Percentiles rank a stretch among this genome's conserved stretches.
Evolutionary conservation across 306 rosid genomes (phyloP).

Genomic region (Lotus japonicus): DNA sequence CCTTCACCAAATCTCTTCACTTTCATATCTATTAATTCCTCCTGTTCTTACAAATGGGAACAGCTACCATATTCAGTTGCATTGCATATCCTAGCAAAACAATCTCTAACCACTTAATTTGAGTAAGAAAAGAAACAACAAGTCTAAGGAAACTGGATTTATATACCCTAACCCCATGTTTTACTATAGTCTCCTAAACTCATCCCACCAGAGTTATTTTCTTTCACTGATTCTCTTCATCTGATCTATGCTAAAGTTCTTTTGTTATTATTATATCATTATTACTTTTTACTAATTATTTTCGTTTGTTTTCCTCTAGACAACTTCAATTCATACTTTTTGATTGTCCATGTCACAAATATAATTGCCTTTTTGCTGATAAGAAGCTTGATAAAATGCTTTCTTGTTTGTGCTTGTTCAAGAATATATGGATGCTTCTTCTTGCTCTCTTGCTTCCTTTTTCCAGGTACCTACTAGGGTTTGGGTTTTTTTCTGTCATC

Average conservation of each 20-base stretch:
- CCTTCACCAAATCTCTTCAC: too few species aligned
- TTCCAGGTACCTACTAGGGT: constrained; percentile 34
- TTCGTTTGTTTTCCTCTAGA: constrained; percentile 1
- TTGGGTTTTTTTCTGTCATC: constrained; percentile 38
- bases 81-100: too few species aligned
- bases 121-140: too few species aligned
- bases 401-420: constrained; percentile 42
- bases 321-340: constrained; percentile 23
- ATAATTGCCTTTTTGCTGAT: constrained; percentile 27
- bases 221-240: constrained; percentile 1
- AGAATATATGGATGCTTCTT: constrained; percentile 47
- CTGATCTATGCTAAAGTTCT: constrained; percentile 5
- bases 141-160: background rate
- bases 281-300: background rate
- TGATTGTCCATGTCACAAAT: background rate
- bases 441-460: constrained; percentile 37
- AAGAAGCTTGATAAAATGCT: too few species aligned
- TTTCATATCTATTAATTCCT: too few species aligned
- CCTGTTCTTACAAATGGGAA: too few species aligned
- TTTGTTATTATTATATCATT: background rate
- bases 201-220: background rate
- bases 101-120: too few species aligned
- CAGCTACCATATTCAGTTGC: too few species aligned
- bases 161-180: too few species aligned
- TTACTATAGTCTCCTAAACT: background rate